A percentile compares a stretch with the other conserved stretches of the same genome.
Evolutionary conservation across 495 filamentous ascomycete species (phyloP).

Genomic region (Podospora pseudopauciseta): DNA sequence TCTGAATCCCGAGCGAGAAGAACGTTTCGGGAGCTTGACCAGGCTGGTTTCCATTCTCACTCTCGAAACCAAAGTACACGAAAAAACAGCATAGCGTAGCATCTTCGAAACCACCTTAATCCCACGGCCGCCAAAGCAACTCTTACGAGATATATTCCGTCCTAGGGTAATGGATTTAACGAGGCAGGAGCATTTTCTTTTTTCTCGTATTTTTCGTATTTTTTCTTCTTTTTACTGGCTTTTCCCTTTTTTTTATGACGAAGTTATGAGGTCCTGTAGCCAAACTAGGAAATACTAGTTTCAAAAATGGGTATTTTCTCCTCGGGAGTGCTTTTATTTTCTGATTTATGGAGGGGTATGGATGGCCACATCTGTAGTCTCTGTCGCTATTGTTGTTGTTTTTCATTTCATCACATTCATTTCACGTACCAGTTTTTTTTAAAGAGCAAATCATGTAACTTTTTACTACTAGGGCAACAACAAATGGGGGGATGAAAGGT

Average conservation of each 20-base stretch:
- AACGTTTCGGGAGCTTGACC: background rate
- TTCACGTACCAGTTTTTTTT: background rate
- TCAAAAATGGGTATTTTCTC: background rate
- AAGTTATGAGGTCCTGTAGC: background rate
- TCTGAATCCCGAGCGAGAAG: conserved; percentile 44
- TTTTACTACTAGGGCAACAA: background rate
- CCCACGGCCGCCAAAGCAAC: background rate
- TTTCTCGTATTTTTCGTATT: background rate
- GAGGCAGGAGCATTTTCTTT: background rate
- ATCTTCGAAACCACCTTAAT: background rate
- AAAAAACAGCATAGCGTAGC: background rate
- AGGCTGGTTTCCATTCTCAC: background rate
- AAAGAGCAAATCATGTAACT: background rate
- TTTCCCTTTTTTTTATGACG: background rate
- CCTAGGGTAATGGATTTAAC: background rate
- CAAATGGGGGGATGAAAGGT: background rate
- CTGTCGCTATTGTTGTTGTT: background rate
- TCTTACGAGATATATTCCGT: background rate
- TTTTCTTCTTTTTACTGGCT: background rate
- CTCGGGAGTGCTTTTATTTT: background rate
- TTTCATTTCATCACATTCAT: background rate
- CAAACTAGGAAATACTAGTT: background rate
- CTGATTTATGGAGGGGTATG: background rate
- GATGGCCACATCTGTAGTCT: background rate
- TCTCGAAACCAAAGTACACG: background rate